Evolutionary conservation across 805 yeast species (phyloP), one percentile per base, ranked within the genome.

Genomic region (Metschnikowia chrysomelidarum): DNA sequence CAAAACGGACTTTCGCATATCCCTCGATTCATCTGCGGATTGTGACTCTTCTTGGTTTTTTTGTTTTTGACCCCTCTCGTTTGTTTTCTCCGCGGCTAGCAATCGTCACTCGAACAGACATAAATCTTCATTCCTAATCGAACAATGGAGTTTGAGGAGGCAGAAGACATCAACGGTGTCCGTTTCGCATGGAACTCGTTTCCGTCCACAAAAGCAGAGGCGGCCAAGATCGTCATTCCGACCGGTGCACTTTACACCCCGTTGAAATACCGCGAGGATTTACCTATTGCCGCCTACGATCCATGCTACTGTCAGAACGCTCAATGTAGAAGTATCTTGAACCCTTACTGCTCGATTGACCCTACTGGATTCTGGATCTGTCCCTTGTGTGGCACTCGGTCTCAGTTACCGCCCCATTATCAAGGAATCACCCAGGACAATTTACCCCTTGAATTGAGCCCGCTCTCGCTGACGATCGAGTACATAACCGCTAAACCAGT

Each of bases 201-300:
- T 53, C 98, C 99, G 19, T 79, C 85, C 26, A 82, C 96, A 24
- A 79, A 88, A 49, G 77, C 79, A 26, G 98, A 93, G 60, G 93
- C 96, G 13, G 81, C 82, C 51, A 83, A 93, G 49, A 83, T 88
- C 54, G 94, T 91, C 13, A 89, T 93, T 20, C 98, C 99, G 9
- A 81, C 93, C 23, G 95, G 97, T 26, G 82, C 96, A 37, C 67
- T 93, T 44, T 93, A 88, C 69, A 89, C 97, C n/a, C 99, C 99
- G 7, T 73, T 93, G 50, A 79, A 87, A 53, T 78, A 77, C 39
- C 76, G 85, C 47, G 83, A 82, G 41, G 88, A 82, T 45, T 68
- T 87, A 44, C 82, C 87, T 12, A 64, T 85, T 34, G 87, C 91
- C 38, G 76, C 76, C 51, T 87, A 88, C 61, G 96, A 89, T 59